These are phyloP conservation scores for Fraxinus xanthoxyloides DNA, from an alignment of 305 asterid genomes.

Conservation along the genomic window DNA sequence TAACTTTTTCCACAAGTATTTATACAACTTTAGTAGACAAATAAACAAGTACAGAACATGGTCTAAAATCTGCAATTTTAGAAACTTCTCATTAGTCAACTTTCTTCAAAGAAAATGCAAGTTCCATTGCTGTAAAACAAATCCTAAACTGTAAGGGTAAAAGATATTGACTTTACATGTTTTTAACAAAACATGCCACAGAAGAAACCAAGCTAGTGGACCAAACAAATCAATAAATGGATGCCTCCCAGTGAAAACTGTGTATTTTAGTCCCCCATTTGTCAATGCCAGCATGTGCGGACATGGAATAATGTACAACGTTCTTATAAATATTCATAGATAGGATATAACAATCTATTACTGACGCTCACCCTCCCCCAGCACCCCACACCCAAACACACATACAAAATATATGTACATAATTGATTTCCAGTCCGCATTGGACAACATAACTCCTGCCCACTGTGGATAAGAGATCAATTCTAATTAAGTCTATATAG, in stretches of 20 bases:
- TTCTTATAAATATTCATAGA: background rate
- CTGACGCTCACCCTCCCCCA: too few relatives aligned
- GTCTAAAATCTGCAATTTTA: constrained; percentile 70
- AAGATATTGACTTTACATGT: background rate
- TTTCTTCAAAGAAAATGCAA: constrained; percentile 83
- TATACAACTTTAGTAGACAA: background rate
- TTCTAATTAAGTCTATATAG: too few relatives aligned
- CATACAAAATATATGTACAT: too few relatives aligned
- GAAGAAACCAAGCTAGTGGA: background rate
- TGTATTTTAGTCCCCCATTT: background rate
- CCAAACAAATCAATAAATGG: background rate
- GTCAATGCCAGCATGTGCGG: background rate
- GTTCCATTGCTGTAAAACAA: constrained; percentile 68
- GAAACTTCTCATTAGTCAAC: constrained; percentile 75
- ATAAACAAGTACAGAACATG: background rate
- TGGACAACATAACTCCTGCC: too few relatives aligned
- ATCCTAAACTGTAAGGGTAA: background rate
- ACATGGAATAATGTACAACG: background rate
- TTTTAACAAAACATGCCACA: background rate
- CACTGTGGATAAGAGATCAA: too few relatives aligned
- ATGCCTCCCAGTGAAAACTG: background rate
- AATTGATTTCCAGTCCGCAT: too few relatives aligned
- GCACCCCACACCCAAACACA: too few relatives aligned
- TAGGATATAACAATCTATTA: background rate
- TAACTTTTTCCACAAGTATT: background rate